Base-by-base conservation (phyloP, 805 yeast genomes). In the Ogataea siamensis region DNA sequence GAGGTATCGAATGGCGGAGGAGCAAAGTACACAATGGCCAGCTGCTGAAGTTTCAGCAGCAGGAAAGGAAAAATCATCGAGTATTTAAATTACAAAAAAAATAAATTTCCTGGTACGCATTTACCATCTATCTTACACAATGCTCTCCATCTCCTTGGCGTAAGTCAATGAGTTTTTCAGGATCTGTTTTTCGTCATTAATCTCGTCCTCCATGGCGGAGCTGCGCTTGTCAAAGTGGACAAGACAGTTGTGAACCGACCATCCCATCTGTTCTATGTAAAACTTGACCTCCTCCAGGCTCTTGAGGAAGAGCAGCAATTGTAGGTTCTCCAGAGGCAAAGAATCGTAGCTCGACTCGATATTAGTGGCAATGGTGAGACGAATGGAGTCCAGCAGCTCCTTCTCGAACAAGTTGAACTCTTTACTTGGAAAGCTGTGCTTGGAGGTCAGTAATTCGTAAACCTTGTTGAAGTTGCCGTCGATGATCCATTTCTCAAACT, bases 401-500 rank as follows among this genome's bases (percentile, higher is more conserved):
- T 75, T 80, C 42, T 87, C 83, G 62, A 91, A 86, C 32, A 86
- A 73, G 42, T 74, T 75, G 61, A 80, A 89, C 60, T 93, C 98
- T 41, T 79, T 76, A 48, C 79, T 73, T 18, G 82, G 80, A 48
- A 81, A 78, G 38, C 70, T 68, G 43, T 77, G 74, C 36, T 80
- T 78, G n/a, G 56, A 53, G 9, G 58, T 51, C 27, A 63, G 46
- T 39, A 85, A 72, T 50, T 77, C 81, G 83, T 93, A 85, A 31
- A 89, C 91, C 62, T 86, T 86, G 62, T 87, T 93, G 63, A 89
- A 93, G 48, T 91, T 84, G 28, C 99, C 99, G 65, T 93, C 98
- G 83, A 91, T 87, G 49, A 93, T 75, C 83, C 94, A 87, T 49
- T 86, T 80, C 61, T 93, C 98, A 52, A 93, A 78, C 50, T 80